Base-by-base conservation (phyloP, 2,329 filamentous ascomycete species). In the Ophiocordyceps camponoti-rufipedis region DNA sequence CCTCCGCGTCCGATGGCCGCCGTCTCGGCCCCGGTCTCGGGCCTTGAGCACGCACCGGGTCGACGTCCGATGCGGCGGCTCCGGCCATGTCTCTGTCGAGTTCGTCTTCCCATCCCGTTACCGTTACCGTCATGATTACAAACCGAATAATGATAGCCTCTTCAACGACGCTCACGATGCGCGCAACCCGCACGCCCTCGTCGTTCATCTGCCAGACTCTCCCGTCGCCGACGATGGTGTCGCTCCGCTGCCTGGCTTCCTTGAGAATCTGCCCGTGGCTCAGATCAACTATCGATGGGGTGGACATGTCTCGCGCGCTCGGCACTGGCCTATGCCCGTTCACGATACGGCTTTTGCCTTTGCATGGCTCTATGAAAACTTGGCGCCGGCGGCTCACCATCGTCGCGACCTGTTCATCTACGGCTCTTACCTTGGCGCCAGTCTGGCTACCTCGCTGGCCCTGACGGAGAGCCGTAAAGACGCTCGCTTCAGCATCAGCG, bases 231-330 rank as follows among this genome's bases (percentile, higher is more conserved):
- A 58, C 44, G 48, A 51, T 8, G 48, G 53, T 2, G 49, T 51
- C 12, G 46, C 52, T 10, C 47, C 58, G 31, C 51, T 71, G 23
- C 66, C 70, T 28, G 51, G 50, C 10, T 71, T 69, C 47, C 58
- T 69, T 31, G 59, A 55, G 12, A 57, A 56, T 13, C 62, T 62
- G 33, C 66, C 74, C 2, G 65, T 72, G 0, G 74, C 68, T 6
- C 67, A 67, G 46, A 72, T 80, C 54, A 72, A 77, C 54, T 80
- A 80, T 55, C 66, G 75, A 14, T 80, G 77, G 76, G 55, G 55
- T 8, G 56, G 41, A 23, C 3, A 48, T 44, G 41, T 19, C 46
- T 38, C 44, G n/a, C 50, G 54, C 13, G 56, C 58, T 6, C 52
- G 63, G 1, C 55, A 57, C 44, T 80, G 77, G 70, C 75, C 76